A percentile compares a stretch with the other conserved stretches of the same genome.
These are phyloP conservation scores for Erodium moschatum DNA, from an alignment of 441 rosid genomes.

Conservation along the genomic window DNA sequence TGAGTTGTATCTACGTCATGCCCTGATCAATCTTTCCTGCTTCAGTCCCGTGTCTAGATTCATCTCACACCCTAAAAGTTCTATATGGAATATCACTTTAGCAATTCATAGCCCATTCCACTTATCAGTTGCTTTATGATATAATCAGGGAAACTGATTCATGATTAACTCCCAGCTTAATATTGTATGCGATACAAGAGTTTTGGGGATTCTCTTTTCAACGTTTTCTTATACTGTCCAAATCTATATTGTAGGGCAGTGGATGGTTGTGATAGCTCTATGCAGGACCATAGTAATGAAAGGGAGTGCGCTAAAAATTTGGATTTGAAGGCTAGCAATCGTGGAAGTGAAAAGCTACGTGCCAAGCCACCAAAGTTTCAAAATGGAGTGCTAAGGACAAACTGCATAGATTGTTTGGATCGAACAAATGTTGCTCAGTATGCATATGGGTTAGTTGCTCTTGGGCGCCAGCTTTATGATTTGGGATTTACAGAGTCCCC, in stretches of 20 bases:
- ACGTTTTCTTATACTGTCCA: background rate
- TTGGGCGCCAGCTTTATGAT: conserved; percentile 81
- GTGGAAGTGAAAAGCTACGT: conserved; percentile 40
- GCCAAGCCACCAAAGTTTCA: conserved; percentile 55
- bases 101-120: background rate
- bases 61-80: background rate
- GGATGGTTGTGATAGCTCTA: conserved; percentile 29
- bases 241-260: conserved; percentile 29
- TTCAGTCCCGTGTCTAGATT: background rate
- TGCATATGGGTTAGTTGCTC: conserved; percentile 95
- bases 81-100: background rate
- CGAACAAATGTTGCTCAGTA: conserved; percentile 99
- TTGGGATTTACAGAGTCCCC: conserved; percentile 56
- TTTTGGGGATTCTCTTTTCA: background rate
- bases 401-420: conserved; percentile 95
- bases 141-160: background rate
- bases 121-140: background rate
- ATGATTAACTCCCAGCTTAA: background rate
- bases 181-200: background rate
- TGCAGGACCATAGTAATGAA: conserved; percentile 33
- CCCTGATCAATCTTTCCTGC: background rate
- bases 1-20: background rate
- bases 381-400: conserved; percentile 88
- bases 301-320: conserved; percentile 36
- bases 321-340: conserved; percentile 29